These are phyloP conservation scores for Cucumis cinereus DNA, from an alignment of 306 rosid species.

Conservation along the genomic window DNA sequence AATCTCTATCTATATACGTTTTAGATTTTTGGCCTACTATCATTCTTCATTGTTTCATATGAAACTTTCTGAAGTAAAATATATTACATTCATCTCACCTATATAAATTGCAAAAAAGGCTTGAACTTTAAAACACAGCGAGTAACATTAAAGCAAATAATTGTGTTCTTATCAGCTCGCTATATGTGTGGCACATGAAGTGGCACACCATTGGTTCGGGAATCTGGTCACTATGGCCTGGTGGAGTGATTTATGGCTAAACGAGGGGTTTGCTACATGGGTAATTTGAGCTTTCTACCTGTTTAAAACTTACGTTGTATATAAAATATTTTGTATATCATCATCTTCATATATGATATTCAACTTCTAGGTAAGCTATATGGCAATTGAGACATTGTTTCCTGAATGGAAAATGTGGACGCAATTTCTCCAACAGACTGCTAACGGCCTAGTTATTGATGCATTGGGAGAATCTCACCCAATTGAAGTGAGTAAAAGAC, in stretches of 20 bases:
- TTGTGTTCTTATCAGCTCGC: slow-evolving; percentile 19
- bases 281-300: slow-evolving; percentile 16
- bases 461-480: slow-evolving; percentile 51
- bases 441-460: slow-evolving; percentile 37
- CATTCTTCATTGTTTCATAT: not conserved
- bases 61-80: not conserved
- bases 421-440: slow-evolving; percentile 29
- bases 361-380: slow-evolving; percentile 40
- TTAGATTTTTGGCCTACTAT: not conserved
- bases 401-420: slow-evolving; percentile 65
- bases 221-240: slow-evolving; percentile 68
- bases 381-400: slow-evolving; percentile 43
- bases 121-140: not conserved
- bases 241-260: slow-evolving; percentile 72
- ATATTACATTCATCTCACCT: not conserved
- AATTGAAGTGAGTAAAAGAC: slow-evolving; percentile 29
- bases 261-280: slow-evolving; percentile 66
- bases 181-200: slow-evolving; percentile 44
- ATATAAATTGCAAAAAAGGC: not conserved
- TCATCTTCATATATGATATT: not conserved
- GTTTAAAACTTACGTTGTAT: not conserved
- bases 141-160: not conserved
- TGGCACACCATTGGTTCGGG: slow-evolving; percentile 72
- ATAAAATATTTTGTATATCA: not conserved
- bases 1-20: not conserved